A percentile compares a stretch with the other conserved stretches of the same genome.
These are phyloP conservation scores for Neurospora sublineolata DNA, from an alignment of 495 filamentous ascomycete genomes.

Conservation along the genomic window DNA sequence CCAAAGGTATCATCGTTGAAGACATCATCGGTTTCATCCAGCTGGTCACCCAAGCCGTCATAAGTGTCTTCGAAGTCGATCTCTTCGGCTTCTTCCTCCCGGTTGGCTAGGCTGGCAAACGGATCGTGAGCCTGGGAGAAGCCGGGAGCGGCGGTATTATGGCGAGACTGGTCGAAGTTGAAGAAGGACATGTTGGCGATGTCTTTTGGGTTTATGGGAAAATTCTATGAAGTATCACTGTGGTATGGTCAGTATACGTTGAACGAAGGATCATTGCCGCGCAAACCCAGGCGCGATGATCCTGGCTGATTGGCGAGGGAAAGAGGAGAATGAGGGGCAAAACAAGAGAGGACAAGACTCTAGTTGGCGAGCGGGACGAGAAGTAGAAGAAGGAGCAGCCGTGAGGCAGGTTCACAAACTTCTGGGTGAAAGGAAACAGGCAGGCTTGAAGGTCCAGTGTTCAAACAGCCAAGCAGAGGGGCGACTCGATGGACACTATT, in stretches of 20 bases:
- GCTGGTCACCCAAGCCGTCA: slow-evolving; percentile 83
- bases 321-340: not conserved
- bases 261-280: not conserved
- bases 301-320: not conserved
- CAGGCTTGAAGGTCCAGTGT: not conserved
- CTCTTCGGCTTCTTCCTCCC: slow-evolving; percentile 66
- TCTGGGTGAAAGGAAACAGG: not conserved
- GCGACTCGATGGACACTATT: not conserved
- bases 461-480: not conserved
- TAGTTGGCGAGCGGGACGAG: not conserved
- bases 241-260: not conserved
- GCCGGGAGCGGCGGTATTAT: slow-evolving; percentile 47
- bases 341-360: not conserved
- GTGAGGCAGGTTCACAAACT: not conserved
- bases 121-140: slow-evolving; percentile 81
- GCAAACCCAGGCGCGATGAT: not conserved
- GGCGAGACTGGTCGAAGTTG: slow-evolving; percentile 62
- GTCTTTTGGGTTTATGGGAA: not conserved
- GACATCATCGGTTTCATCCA: slow-evolving; percentile 85
- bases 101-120: slow-evolving; percentile 67
- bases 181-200: slow-evolving; percentile 53
- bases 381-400: not conserved
- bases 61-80: slow-evolving; percentile 97
- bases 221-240: not conserved
- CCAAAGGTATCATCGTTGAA: slow-evolving; percentile 99